phyloP scores from a whole-genome alignment of 2,329 filamentous ascomycete genomes.

The Ophiostoma sp. region DNA sequence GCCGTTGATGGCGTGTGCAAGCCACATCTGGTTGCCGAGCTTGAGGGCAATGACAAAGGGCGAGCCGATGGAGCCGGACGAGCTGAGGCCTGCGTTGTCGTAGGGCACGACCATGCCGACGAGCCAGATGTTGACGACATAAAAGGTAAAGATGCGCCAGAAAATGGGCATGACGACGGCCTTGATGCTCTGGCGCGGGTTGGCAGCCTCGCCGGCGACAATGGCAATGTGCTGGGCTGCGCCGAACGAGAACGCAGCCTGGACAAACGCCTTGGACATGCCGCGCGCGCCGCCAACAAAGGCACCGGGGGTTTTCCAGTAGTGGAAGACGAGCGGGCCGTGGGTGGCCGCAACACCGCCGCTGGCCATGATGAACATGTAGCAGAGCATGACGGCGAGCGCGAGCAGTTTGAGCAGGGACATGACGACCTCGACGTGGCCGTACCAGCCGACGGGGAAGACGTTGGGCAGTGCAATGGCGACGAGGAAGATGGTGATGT shows the following conservation, averaged over 20 bases:
- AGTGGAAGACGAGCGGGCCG: background rate
- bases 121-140: conserved; percentile 11
- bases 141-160: conserved; percentile 7
- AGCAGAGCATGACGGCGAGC: conserved; percentile 6
- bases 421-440: conserved; percentile 5
- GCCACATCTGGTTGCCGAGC: background rate
- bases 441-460: background rate
- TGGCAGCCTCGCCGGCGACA: background rate
- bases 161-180: conserved; percentile 3
- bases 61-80: background rate
- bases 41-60: conserved; percentile 2
- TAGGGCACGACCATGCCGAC: conserved; percentile 10
- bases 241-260: background rate
- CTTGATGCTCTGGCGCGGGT: conserved; percentile 8
- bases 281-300: background rate
- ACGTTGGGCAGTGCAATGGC: background rate
- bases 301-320: background rate
- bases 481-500: conserved; percentile 4
- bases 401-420: conserved; percentile 1
- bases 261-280: conserved; percentile 7
- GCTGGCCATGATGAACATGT: conserved; percentile 4
- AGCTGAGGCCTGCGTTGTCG: background rate
- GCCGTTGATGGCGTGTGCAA: background rate
- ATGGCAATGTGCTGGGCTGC: conserved; percentile 6
- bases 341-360: background rate